Conservation (phyloP, 106 monocot genomes). For the Dactylorhiza incarnata region DNA sequence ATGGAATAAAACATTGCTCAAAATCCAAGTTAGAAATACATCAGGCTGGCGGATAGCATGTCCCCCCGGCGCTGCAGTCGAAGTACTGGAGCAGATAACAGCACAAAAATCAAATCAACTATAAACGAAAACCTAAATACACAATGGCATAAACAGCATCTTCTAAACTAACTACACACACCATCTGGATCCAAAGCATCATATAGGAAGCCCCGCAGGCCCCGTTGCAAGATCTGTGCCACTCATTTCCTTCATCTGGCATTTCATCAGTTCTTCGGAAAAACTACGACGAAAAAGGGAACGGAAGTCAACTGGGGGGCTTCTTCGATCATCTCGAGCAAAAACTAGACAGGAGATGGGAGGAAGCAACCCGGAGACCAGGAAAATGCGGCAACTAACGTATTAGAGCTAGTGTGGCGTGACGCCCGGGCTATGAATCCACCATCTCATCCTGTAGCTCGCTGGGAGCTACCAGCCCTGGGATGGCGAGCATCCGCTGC, state of each 20-base stretch:
- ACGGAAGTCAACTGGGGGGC: not conserved
- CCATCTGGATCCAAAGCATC: constrained; percentile 1
- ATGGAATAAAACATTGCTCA: not conserved
- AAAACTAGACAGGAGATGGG: not conserved
- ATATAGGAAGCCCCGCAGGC: not conserved
- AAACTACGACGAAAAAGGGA: not conserved
- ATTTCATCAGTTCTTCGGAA: not conserved
- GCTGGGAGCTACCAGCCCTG: constrained; percentile 89
- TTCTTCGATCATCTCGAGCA: constrained; percentile 4
- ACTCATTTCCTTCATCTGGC: constrained; percentile 4
- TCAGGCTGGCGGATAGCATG: not conserved
- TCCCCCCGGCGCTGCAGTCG: not conserved
- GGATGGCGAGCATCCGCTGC: constrained; percentile 93
- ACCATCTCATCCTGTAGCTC: constrained; percentile 99
- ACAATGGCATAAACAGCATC: not conserved
- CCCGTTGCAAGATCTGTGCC: not conserved
- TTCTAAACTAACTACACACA: not conserved
- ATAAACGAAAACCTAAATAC: constrained; percentile 8
- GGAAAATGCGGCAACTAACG: not conserved
- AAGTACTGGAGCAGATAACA: not conserved
- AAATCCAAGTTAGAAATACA: not conserved
- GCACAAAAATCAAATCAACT: not conserved
- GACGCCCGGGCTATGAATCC: constrained; percentile 41
- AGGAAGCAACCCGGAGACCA: not conserved
- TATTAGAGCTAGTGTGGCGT: not conserved